These are phyloP conservation scores for Brassica carinata DNA, from an alignment of 345 rosid genomes.

Conservation along the genomic window DNA sequence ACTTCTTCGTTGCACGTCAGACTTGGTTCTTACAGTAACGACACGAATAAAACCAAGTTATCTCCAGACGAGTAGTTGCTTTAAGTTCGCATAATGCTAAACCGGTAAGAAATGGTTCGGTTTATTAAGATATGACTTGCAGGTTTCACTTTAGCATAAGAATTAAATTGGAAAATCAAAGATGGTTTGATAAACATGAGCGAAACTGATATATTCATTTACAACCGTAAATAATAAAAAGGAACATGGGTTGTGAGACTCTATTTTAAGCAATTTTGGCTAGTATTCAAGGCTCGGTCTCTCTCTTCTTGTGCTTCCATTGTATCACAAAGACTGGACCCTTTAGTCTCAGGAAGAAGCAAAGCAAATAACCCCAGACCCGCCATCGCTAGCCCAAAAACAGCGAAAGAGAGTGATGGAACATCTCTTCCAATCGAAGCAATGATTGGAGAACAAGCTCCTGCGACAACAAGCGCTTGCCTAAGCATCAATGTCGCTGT, in stretches of 20 bases:
- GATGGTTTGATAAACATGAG: not conserved
- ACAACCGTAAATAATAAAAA: not conserved
- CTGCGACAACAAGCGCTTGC: not conserved
- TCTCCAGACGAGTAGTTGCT: not conserved
- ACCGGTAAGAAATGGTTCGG: not conserved
- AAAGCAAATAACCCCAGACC: constrained; percentile 1
- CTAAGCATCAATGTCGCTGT: not conserved
- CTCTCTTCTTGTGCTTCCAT: constrained; percentile 12
- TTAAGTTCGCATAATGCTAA: not conserved
- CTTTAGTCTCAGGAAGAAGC: constrained; percentile 3
- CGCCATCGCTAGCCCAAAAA: not conserved
- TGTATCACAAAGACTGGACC: constrained; percentile 12
- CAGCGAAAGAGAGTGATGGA: not conserved
- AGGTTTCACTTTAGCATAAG: not conserved
- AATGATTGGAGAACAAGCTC: constrained; percentile 16
- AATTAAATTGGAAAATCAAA: not conserved
- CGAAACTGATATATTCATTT: not conserved
- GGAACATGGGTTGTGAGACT: not conserved
- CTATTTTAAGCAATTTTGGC: not conserved
- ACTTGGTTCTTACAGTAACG: not conserved
- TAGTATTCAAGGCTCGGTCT: not conserved
- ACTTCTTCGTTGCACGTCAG: not conserved
- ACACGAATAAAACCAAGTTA: not conserved
- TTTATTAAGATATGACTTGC: not conserved
- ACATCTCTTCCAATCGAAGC: constrained; percentile 7